These are phyloP conservation scores for Pyrus pyrifolia DNA, from an alignment of 306 rosid genomes.

Conservation along the genomic window DNA sequence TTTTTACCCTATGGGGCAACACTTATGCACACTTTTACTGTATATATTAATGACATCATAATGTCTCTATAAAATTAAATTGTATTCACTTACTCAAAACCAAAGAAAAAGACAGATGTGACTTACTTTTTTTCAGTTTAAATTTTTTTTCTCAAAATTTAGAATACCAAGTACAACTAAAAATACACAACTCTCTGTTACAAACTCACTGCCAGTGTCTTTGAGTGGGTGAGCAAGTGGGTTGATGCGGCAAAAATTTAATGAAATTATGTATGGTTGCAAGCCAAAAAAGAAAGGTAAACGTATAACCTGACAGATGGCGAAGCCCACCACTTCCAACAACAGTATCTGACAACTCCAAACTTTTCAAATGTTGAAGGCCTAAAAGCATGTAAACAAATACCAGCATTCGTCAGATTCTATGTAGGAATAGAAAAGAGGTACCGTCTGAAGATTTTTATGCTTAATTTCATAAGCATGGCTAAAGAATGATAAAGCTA, in stretches of 20 bases:
- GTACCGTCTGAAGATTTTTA: not conserved
- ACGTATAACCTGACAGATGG: conserved; percentile 73
- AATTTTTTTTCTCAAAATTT: not conserved
- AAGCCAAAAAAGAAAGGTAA: not conserved
- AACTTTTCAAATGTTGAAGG: conserved; percentile 58
- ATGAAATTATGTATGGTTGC: not conserved
- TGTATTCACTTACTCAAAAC: not conserved
- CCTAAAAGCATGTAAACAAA: conserved; percentile 42
- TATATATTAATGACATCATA: not conserved
- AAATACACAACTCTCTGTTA: not conserved
- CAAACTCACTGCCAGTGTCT: not conserved
- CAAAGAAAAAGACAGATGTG: not conserved
- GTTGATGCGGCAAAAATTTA: not conserved
- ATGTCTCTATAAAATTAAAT: not conserved
- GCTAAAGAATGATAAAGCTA: not conserved
- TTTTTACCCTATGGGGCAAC: not conserved
- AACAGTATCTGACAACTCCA: conserved; percentile 89
- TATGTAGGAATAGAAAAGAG: not conserved
- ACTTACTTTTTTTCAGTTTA: not conserved
- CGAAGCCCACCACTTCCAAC: conserved; percentile 78
- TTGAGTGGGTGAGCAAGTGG: not conserved
- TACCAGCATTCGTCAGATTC: not conserved
- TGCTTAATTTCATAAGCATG: not conserved
- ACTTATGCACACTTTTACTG: too few relatives aligned
- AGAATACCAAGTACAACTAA: not conserved